A percentile compares a stretch with the other conserved stretches of the same genome.
These are phyloP conservation scores for Nitzschia sp. DNA, from an alignment of 108 stramenopile genomes.

Conservation along the genomic window DNA sequence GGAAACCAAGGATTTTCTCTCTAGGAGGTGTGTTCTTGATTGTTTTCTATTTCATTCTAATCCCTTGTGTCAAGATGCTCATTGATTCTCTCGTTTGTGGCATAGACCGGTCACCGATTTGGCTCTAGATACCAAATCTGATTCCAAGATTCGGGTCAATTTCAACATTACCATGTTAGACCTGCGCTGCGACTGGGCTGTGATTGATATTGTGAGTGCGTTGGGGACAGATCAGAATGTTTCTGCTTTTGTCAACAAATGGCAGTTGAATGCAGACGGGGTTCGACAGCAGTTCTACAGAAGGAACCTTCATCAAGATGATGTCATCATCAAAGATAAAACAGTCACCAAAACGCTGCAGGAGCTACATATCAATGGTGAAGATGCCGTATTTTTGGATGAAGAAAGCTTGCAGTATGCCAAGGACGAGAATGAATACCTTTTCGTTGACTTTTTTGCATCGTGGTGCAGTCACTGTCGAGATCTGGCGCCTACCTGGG, in stretches of 20 bases:
- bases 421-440: conserved; percentile 34
- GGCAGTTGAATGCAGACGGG: conserved; percentile 85
- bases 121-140: conserved; percentile 68
- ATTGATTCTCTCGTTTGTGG: not conserved
- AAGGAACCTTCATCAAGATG: conserved; percentile 78
- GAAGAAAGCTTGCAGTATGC: conserved; percentile 39
- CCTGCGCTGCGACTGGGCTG: conserved; percentile 84
- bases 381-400: conserved; percentile 72
- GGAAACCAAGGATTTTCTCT: conserved; percentile 85
- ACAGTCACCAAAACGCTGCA: conserved; percentile 77
- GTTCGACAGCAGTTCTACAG: conserved; percentile 66
- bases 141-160: conserved; percentile 69
- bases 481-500: conserved; percentile 84
- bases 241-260: conserved; percentile 87
- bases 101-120: conserved; percentile 59
- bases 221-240: conserved; percentile 94
- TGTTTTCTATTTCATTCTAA: not conserved
- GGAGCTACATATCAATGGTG: conserved; percentile 81
- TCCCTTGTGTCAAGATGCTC: not conserved
- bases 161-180: conserved; percentile 94
- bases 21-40: conserved; percentile 19
- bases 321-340: conserved; percentile 58
- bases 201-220: conserved; percentile 70
- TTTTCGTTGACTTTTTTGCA: conserved; percentile 67
- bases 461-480: conserved; percentile 86